Evolutionary conservation across 306 rosid genomes (phyloP).

Genomic region (Herpetospermum pedunculosum): DNA sequence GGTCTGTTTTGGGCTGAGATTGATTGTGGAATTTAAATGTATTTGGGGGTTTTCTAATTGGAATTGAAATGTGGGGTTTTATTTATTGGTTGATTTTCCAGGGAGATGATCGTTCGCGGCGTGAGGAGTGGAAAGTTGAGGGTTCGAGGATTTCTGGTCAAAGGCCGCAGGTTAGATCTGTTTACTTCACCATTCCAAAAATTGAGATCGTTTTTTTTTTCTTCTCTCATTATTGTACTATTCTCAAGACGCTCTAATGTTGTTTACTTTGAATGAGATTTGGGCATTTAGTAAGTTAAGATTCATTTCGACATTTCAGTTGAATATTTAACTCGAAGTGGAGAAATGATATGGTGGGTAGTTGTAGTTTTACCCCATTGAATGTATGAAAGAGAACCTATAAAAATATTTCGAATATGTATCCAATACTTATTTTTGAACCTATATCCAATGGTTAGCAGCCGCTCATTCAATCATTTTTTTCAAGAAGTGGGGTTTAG

Average conservation of each 20-base stretch:
- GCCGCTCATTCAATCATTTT: background rate
- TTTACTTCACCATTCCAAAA: background rate
- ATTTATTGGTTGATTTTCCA: slow-evolving; percentile 10
- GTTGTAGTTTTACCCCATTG: too few relatives aligned
- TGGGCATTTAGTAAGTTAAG: background rate
- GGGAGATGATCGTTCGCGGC: slow-evolving; percentile 25
- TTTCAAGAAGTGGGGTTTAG: background rate
- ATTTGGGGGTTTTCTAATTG: background rate
- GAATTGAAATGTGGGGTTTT: background rate
- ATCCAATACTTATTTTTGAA: background rate
- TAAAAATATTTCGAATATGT: background rate
- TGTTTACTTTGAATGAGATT: background rate
- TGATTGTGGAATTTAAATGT: background rate
- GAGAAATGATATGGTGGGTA: too few relatives aligned
- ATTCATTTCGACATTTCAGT: background rate
- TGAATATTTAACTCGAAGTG: background rate
- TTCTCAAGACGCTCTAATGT: background rate
- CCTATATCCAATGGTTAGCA: background rate
- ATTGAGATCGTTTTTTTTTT: background rate
- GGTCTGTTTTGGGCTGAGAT: slow-evolving; percentile 18
- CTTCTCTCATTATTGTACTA: background rate
- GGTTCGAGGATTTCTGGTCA: slow-evolving; percentile 34
- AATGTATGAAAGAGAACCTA: background rate
- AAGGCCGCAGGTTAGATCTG: slow-evolving; percentile 30
- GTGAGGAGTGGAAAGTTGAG: slow-evolving; percentile 22